Evolutionary conservation across 2,329 filamentous ascomycete species (phyloP), one percentile per base, ranked within the genome.

Genomic region (Aspergillus spinulosporus): DNA sequence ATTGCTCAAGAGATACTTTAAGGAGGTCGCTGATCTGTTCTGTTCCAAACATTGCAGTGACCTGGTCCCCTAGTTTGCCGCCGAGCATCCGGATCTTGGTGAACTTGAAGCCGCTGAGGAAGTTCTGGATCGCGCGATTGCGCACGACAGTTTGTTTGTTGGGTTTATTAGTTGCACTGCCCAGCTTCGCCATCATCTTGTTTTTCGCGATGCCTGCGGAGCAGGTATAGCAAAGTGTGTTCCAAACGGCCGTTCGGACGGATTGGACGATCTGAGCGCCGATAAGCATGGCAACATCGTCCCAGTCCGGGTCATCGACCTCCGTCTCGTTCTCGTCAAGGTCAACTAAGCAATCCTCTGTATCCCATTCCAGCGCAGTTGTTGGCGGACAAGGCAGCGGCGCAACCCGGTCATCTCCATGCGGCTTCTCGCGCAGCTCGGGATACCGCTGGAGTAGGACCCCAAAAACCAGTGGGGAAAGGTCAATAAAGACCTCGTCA

Each of bases 1-100:
- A 76, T 64, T 90, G 88, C 50, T 92, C 87, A 32, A 94, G 66
- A 0, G 92, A 75, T 6, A 95, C 82, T 3, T 81, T 76, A 4
- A 95, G 78, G 36, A 97, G 78, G 28, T 95, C 90, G 45, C 82
- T 84, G 56, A 97, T 84, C 28, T 83, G 80, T 56, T 97, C 91
- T 0, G 90, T 96, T 57, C 85, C 84, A 72, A 96, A 97, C 12
- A 82, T 82, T n/a, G 87, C 83, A 1, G 88, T 86, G 6, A 96
- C 84, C 62, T 95, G 89, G 51, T 96, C 90, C 3, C 94, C 94
- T 31, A 97, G 79, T 75, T 97, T 97, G 21, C 94, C 94, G 29
- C 94, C 94, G n/a, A 99, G 77, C 72, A 93, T 96, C 12, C 93
- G 84, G 52, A 99, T 94, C 73, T 96, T 96, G 12, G 92, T 96